phyloP scores from a whole-genome alignment of 2,329 filamentous ascomycete genomes.

The Alternaria sp. region DNA sequence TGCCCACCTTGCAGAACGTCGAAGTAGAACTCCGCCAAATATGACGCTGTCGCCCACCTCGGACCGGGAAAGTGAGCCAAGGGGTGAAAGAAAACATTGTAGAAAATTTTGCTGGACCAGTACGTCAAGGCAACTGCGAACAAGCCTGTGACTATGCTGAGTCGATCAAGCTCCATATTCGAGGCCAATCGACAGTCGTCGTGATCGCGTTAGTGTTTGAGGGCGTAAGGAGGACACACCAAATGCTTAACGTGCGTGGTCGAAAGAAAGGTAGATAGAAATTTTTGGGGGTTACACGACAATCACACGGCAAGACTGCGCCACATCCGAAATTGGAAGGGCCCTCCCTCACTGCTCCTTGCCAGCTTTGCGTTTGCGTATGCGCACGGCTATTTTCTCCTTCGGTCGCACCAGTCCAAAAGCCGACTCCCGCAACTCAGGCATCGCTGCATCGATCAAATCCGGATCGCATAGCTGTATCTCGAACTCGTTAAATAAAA shows the following conservation, averaged over 20 bases:
- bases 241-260: neutral
- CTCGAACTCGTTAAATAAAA: conserved; percentile 36
- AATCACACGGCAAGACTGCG: neutral
- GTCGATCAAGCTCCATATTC: neutral
- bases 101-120: conserved; percentile 5
- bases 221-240: neutral
- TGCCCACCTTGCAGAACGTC: conserved; percentile 26
- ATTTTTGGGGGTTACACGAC: neutral
- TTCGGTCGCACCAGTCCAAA: conserved; percentile 30
- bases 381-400: conserved; percentile 28
- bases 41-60: conserved; percentile 13
- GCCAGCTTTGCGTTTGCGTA: conserved; percentile 28
- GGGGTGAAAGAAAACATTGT: conserved; percentile 18
- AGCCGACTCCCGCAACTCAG: conserved; percentile 20
- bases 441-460: conserved; percentile 23
- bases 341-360: neutral
- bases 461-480: conserved; percentile 34
- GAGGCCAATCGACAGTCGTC: neutral
- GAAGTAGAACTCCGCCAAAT: conserved; percentile 17
- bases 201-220: neutral
- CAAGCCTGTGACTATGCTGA: neutral
- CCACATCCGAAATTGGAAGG: neutral
- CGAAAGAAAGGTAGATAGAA: neutral
- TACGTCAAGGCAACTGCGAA: neutral
- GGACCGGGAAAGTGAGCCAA: conserved; percentile 17